Evolutionary conservation across 495 filamentous ascomycete species (phyloP).

Genomic region (Hyphodiscus hymeniophilus): DNA sequence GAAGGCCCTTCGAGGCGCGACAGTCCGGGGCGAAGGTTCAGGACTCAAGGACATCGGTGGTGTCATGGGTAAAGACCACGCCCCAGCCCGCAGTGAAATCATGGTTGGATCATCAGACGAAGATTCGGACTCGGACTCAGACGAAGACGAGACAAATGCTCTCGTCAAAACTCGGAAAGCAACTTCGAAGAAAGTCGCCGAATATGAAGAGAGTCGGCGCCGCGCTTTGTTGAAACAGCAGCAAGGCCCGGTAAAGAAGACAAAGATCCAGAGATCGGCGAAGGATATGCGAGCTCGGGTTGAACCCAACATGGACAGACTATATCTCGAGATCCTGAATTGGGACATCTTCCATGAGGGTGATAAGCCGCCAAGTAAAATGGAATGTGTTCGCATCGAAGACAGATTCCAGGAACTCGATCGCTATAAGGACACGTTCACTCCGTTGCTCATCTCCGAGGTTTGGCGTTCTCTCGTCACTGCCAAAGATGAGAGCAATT

Average conservation of each 20-base stretch:
- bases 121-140: constrained; percentile 53
- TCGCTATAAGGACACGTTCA: constrained; percentile 83
- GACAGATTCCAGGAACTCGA: constrained; percentile 64
- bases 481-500: constrained; percentile 73
- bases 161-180: constrained; percentile 40
- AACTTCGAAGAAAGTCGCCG: constrained; percentile 37
- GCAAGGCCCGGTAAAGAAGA: constrained; percentile 71
- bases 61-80: constrained; percentile 72
- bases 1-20: constrained; percentile 49
- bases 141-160: constrained; percentile 35
- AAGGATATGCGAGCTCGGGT: constrained; percentile 92
- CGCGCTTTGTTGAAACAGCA: constrained; percentile 37
- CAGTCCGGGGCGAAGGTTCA: constrained; percentile 65
- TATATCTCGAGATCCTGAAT: constrained; percentile 77
- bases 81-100: constrained; percentile 63
- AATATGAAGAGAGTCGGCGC: constrained; percentile 47
- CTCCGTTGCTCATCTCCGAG: constrained; percentile 84
- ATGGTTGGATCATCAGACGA: constrained; percentile 86
- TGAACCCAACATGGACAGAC: constrained; percentile 74
- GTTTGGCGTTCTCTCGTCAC: constrained; percentile 93
- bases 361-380: constrained; percentile 69
- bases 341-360: constrained; percentile 92
- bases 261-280: constrained; percentile 62
- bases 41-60: constrained; percentile 64
- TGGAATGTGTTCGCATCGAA: constrained; percentile 64